Evolutionary conservation across 2,329 filamentous ascomycete genomes (phyloP), one percentile per base, ranked within the genome.

Genomic region (Trichophyton verrucosum): DNA sequence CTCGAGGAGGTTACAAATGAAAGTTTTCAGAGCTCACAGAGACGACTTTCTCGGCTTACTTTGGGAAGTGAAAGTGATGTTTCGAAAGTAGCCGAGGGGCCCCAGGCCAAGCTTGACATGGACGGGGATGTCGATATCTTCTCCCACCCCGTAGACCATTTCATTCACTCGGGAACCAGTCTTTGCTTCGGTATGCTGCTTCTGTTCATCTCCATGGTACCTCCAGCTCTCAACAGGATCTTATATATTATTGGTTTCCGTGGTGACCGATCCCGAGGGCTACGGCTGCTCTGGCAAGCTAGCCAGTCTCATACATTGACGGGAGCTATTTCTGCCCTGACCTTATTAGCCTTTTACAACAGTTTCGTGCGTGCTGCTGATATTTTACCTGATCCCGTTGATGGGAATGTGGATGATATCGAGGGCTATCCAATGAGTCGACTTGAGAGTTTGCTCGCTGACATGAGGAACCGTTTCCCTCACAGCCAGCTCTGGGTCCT

Each of bases 161-260:
- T 96, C 70, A 86, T 96, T 42, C 90, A 96, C 71, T 91, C 89
- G 0, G 92, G 91, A 8, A 84, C 86, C 3, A 94, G 88, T 70
- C 86, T 96, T 73, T 96, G 91, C 73, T 96, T 91, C 68, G 94
- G 94, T 2, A 81, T 95, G 36, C 76, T 97, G 1, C 81, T 95
- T 13, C 80, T 97, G 1, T 80, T 97, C 60, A 85, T 97, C n/a
- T 95, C 90, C 11, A 87, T 97, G 77, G 85, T 97, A 0, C 95
- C 94, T 0, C 94, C 94, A 0, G 84, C 91, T 0, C 96, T 97
- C 72, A 87, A 84, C n/a, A 87, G 85, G 61, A 81, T 99, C 0
- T 80, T 97, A 3, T 89, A 86, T 62, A 86, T 97, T 47, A 87
- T 96, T 33, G 94, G 94, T 0, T 97, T 97, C 75, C 86, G 84